Evolutionary conservation across 805 yeast species (phyloP), one percentile per base, ranked within the genome.

Genomic region (Saccharomycopsis schoenii): DNA sequence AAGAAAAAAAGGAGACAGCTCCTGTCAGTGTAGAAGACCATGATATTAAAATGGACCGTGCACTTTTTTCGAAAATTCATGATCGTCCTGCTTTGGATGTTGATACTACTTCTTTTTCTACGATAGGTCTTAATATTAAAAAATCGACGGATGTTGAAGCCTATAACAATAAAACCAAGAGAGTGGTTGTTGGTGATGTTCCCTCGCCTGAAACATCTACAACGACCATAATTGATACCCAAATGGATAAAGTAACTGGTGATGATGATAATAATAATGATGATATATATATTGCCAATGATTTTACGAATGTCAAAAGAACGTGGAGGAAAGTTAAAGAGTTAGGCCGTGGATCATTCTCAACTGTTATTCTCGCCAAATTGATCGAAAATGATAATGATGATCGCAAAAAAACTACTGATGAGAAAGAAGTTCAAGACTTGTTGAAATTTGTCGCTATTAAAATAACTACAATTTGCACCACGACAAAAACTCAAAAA

Each of bases 311-410:
- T 9, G 55, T 60, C 6, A 59, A 65, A 0, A 25, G 67, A 25
- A 57, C 62, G 25, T 77, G 81, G 80, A 67, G 66, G 29, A 73
- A 73, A 59, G 58, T 72, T 0, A 72, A 70, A 55, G 75, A 78
- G 52, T 74, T 88, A 4, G 96, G 96, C 0, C 67, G 74, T 21
- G 96, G 96, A 0, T 80, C 84, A 36, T 88, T 87, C 70, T 84
- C 90, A 69, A 78, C 77, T 8, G 94, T 88, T 11, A 77, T 81
- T 17, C 67, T 81, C 15, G 86, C 81, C 5, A 70, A 71, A 47
- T 66, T 73, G 1, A 56, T 70, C 0, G 71, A 69, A 14, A 64
- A 25, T 15, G 29, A 55, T 12, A 34, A 12, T 25, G 17, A 37
- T 24, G 41, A 47, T 11, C 10, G n/a, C 15, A 40, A 43, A 19